Evolutionary conservation across 495 filamentous ascomycete species (phyloP), one percentile per base, ranked within the genome.

Genomic region (Glutinoglossum americanum): DNA sequence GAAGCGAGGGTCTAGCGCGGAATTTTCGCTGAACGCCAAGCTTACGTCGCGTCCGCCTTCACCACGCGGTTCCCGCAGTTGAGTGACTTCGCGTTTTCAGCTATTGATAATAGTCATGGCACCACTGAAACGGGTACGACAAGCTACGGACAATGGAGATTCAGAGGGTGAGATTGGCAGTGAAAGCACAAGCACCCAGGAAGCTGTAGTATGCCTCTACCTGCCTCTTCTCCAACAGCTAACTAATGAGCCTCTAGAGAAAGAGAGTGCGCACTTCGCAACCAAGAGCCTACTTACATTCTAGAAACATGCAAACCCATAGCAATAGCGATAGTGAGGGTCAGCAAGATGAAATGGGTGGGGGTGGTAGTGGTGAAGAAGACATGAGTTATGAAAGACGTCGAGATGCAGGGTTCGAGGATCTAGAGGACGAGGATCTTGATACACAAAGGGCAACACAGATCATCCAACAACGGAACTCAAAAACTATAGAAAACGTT

Each of bases 401-500:
- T 7, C 21, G 57, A 33, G 76, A 80, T 64, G 68, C 64, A 15
- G 71, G 70, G 53, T 78, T 74, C 55, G 67, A 69, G 39, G 77
- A 80, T 63, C 66, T 79, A 0, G 66, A 68, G 17, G 66, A 80
- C 56, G 72, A 78, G 41, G 78, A 79, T 17, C 60, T 74, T 44
- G 76, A 80, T 54, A 81, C 87, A 58, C 69, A 81, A n/a, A 71
- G 73, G 23, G 82, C 82, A 9, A 86, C 83, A n/a, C 84, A 90
- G 62, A 71, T 78, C 6, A 74, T 89, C 5, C 72, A 74, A 37
- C 80, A 80, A 64, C 77, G 77, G 21, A 76, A 69, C 1, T 70
- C 63, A 60, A 65, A 67, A 60, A 71, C 72, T 10, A 77, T 80
- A 53, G 74, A 83, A 9, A 94, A 93, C 62, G 71, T 76, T 3